phyloP scores from a whole-genome alignment of 495 filamentous ascomycete genomes.

The Rusavskia elegans region DNA sequence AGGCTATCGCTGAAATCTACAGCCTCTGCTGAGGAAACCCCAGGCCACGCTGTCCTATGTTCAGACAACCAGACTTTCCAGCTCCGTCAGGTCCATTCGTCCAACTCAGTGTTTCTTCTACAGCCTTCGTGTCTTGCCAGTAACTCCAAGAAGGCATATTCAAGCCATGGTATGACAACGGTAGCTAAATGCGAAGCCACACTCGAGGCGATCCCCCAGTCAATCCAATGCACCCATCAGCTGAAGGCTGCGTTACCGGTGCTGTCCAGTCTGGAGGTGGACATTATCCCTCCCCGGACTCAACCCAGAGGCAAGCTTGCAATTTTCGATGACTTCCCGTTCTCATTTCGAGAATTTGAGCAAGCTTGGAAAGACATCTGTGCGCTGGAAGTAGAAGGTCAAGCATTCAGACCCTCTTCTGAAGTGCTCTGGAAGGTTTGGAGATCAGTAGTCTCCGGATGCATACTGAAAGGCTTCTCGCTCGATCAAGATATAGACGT shows the following conservation, averaged over 20 bases:
- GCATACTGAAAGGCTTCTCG: slow-evolving; percentile 28
- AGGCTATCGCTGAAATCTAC: slow-evolving; percentile 55
- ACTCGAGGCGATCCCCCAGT: slow-evolving; percentile 42
- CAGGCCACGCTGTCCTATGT: slow-evolving; percentile 48
- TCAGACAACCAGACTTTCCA: slow-evolving; percentile 55
- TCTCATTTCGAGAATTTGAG: slow-evolving; percentile 28
- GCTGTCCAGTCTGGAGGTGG: slow-evolving; percentile 15
- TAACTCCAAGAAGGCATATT: slow-evolving; percentile 9
- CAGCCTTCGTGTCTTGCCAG: slow-evolving; percentile 27
- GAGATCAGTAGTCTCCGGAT: slow-evolving; percentile 29
- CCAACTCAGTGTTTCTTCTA: slow-evolving; percentile 67
- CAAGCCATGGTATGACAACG: slow-evolving; percentile 32
- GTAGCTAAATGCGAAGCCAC: slow-evolving; percentile 62
- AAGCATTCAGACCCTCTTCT: slow-evolving; percentile 27
- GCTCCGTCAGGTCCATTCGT: slow-evolving; percentile 80
- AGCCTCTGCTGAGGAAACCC: slow-evolving; percentile 13
- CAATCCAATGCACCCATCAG: slow-evolving; percentile 18
- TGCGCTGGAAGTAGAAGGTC: slow-evolving; percentile 26
- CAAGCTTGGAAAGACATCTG: slow-evolving; percentile 30
- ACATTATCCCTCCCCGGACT: slow-evolving; percentile 2
- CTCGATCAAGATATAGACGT: slow-evolving; percentile 17
- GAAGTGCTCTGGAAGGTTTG: slow-evolving; percentile 26
- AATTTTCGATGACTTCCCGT: slow-evolving; percentile 28
- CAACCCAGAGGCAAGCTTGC: slow-evolving; percentile 9
- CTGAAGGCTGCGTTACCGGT: slow-evolving; percentile 21